Evolutionary conservation across 169 alveolate species (phyloP).

Genomic region (Fabrea salina): DNA sequence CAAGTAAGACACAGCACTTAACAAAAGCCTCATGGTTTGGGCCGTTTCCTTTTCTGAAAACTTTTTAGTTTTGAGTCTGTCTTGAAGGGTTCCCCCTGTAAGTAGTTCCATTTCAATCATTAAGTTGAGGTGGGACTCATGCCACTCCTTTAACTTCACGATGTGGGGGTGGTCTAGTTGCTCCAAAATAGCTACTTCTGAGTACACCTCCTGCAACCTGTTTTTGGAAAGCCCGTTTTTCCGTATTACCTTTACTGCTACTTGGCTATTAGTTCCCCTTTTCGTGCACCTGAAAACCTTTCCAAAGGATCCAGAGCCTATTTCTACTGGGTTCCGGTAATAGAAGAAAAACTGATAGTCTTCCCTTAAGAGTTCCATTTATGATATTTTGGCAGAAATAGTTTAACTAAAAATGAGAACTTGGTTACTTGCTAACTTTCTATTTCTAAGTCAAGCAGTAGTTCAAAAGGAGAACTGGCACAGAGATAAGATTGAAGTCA

Average conservation of each 20-base stretch:
- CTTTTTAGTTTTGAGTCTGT: slow-evolving; percentile 13
- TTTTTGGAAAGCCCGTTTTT: not conserved
- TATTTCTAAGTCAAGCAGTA: no score
- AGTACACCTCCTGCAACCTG: not conserved
- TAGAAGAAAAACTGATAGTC: no score
- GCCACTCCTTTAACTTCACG: not conserved
- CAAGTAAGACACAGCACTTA: slow-evolving; percentile 58
- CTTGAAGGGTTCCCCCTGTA: slow-evolving; percentile 17
- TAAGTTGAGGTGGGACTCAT: not conserved
- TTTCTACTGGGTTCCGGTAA: not conserved
- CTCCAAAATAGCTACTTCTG: not conserved
- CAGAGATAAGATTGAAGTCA: no score
- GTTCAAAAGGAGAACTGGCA: no score
- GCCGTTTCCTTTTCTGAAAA: slow-evolving; percentile 61
- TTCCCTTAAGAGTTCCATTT: no score
- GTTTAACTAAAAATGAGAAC: no score
- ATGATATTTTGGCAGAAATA: no score
- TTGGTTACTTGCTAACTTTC: no score
- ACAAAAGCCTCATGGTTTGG: slow-evolving; percentile 42
- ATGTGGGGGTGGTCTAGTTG: slow-evolving; percentile 22
- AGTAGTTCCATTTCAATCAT: slow-evolving; percentile 29
- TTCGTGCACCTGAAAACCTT: slow-evolving; percentile 15
- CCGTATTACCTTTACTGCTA: slow-evolving; percentile 17
- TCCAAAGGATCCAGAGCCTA: slow-evolving; percentile 22
- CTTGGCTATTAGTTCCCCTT: not conserved